These are phyloP conservation scores for Aspergillus chevalieri DNA, from an alignment of 2,329 filamentous ascomycete genomes.

Conservation along the genomic window DNA sequence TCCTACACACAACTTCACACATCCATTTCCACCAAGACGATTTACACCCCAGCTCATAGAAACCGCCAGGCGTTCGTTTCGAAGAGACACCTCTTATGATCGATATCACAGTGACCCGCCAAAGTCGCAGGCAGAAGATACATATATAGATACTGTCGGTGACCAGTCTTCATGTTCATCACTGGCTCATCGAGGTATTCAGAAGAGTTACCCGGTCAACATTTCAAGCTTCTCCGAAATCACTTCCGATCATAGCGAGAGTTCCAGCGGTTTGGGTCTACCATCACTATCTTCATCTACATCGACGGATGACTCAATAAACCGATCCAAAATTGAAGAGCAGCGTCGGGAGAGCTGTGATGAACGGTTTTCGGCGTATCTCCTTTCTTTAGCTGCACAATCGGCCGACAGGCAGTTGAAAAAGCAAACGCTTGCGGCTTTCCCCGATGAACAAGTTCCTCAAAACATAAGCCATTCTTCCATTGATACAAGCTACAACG, in stretches of 20 bases:
- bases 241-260: constrained; percentile 54
- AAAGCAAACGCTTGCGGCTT: constrained; percentile 51
- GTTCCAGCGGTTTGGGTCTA: constrained; percentile 34
- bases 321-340: constrained; percentile 19
- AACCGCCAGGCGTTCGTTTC: constrained; percentile 25
- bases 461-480: constrained; percentile 44
- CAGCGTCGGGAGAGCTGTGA: constrained; percentile 57
- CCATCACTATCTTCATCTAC: constrained; percentile 39
- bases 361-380: constrained; percentile 66
- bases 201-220: constrained; percentile 51
- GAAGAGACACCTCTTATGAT: constrained; percentile 25
- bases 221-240: constrained; percentile 58
- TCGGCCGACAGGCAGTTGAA: constrained; percentile 74
- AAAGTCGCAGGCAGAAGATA: not conserved
- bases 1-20: not conserved
- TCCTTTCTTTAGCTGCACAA: constrained; percentile 72
- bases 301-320: constrained; percentile 28
- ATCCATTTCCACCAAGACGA: constrained; percentile 16
- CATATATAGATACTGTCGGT: constrained; percentile 3
- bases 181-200: constrained; percentile 40
- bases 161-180: constrained; percentile 48
- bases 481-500: constrained; percentile 35
- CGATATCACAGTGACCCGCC: constrained; percentile 28
- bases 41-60: constrained; percentile 29
- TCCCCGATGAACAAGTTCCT: constrained; percentile 44